Conservation (phyloP, 1,139 yeast species). For the Geotrichum fermentans region DNA sequence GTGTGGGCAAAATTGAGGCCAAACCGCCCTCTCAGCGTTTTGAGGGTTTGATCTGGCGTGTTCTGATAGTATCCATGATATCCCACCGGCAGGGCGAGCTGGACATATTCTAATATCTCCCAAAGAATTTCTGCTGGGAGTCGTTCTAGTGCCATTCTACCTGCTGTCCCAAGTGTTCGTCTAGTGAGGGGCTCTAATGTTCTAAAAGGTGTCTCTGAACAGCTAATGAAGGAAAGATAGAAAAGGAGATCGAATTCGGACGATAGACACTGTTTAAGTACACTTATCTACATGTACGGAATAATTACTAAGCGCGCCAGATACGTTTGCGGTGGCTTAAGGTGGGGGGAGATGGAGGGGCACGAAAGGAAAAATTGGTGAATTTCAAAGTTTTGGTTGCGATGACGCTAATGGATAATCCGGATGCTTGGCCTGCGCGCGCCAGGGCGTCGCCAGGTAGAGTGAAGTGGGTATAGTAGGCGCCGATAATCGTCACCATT, state of each 20-base stretch:
- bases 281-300: background rate
- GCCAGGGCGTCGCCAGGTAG: too few relatives aligned
- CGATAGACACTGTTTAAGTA: background rate
- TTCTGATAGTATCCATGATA: conserved; percentile 12
- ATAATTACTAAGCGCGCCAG: background rate
- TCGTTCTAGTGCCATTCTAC: conserved; percentile 7
- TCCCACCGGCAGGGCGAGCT: conserved; percentile 8
- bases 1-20: conserved; percentile 9
- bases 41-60: background rate
- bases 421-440: too few relatives aligned
- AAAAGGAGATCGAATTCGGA: background rate
- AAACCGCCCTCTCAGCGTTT: background rate
- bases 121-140: conserved; percentile 15
- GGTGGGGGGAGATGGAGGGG: too few relatives aligned
- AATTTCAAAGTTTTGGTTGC: too few relatives aligned
- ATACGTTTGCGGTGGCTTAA: too few relatives aligned
- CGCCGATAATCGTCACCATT: background rate
- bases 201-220: background rate
- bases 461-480: background rate
- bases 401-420: too few relatives aligned
- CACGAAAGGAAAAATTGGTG: too few relatives aligned
- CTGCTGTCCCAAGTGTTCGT: background rate
- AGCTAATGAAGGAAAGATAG: background rate
- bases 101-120: conserved; percentile 12
- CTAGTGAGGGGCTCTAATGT: background rate